phyloP scores from a whole-genome alignment of 2,329 filamentous ascomycete species.

The Stemphylium lycopersici region DNA sequence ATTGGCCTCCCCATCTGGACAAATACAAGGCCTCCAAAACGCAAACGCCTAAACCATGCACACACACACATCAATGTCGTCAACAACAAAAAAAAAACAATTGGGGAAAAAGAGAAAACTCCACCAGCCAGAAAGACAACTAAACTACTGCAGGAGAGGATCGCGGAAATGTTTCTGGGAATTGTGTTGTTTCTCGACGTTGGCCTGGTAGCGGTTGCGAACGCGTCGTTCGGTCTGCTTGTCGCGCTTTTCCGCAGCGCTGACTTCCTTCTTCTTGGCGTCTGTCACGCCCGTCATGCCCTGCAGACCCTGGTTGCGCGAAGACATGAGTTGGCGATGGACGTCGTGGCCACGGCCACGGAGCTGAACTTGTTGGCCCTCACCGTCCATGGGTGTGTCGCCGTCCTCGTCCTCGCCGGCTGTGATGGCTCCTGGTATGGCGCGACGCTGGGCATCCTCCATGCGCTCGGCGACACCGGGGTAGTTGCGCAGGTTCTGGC shows the following conservation, averaged over 20 bases:
- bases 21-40: neutral
- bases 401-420: slow-evolving; percentile 53
- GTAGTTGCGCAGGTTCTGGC: slow-evolving; percentile 88
- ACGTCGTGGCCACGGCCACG: slow-evolving; percentile 45
- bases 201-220: slow-evolving; percentile 66
- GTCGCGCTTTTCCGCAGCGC: slow-evolving; percentile 70
- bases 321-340: slow-evolving; percentile 55
- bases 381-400: slow-evolving; percentile 39
- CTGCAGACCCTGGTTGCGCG: slow-evolving; percentile 72
- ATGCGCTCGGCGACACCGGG: slow-evolving; percentile 78
- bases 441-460: slow-evolving; percentile 63
- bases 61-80: slow-evolving; percentile 1
- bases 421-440: slow-evolving; percentile 54
- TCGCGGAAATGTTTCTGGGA: slow-evolving; percentile 77
- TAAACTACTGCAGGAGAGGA: slow-evolving; percentile 57
- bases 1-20: neutral
- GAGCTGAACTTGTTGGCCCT: slow-evolving; percentile 20
- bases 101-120: neutral
- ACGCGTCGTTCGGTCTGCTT: slow-evolving; percentile 68
- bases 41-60: slow-evolving; percentile 4
- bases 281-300: slow-evolving; percentile 80
- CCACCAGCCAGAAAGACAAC: neutral
- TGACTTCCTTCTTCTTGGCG: slow-evolving; percentile 73
- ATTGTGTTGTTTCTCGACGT: slow-evolving; percentile 75
- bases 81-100: neutral